These are phyloP conservation scores for Grigorovia humatica DNA, from an alignment of 805 yeast species.

Conservation along the genomic window DNA sequence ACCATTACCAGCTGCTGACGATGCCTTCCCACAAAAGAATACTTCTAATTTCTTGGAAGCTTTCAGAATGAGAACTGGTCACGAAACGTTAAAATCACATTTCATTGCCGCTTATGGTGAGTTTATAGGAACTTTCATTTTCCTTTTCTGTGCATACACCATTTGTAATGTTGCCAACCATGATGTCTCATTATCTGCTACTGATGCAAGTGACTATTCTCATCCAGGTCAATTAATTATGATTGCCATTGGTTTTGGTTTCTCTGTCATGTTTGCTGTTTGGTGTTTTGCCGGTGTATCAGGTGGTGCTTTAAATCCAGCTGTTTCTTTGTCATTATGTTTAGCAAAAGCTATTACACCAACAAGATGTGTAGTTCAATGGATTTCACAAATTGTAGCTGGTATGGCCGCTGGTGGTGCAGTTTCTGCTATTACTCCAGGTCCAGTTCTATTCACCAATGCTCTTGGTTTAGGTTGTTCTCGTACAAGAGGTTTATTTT, in stretches of 20 bases:
- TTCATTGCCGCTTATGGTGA: conserved; percentile 65
- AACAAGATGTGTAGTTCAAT: conserved; percentile 54
- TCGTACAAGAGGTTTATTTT: conserved; percentile 62
- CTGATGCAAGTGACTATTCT: conserved; percentile 35
- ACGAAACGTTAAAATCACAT: conserved; percentile 45
- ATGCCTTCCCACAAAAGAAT: conserved; percentile 5
- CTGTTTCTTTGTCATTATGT: conserved; percentile 67
- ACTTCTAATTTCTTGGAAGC: not conserved
- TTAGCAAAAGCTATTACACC: conserved; percentile 67
- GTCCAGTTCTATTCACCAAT: conserved; percentile 60
- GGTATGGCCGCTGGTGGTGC: conserved; percentile 93
- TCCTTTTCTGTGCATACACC: conserved; percentile 70
- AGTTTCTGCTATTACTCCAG: conserved; percentile 78
- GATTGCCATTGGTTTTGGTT: conserved; percentile 83
- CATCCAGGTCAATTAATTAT: conserved; percentile 60
- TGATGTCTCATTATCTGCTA: conserved; percentile 29
- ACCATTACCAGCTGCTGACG: conserved; percentile 6
- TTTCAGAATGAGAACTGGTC: conserved; percentile 25
- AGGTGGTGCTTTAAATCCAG: conserved; percentile 88
- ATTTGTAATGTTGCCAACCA: conserved; percentile 79
- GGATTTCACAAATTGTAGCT: conserved; percentile 61
- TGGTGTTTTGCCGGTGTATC: conserved; percentile 48
- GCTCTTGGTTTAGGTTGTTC: conserved; percentile 63
- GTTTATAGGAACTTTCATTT: conserved; percentile 77
- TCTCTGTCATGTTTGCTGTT: conserved; percentile 49